phyloP scores from a whole-genome alignment of 495 filamentous ascomycete species.

The Cercophora samala region DNA sequence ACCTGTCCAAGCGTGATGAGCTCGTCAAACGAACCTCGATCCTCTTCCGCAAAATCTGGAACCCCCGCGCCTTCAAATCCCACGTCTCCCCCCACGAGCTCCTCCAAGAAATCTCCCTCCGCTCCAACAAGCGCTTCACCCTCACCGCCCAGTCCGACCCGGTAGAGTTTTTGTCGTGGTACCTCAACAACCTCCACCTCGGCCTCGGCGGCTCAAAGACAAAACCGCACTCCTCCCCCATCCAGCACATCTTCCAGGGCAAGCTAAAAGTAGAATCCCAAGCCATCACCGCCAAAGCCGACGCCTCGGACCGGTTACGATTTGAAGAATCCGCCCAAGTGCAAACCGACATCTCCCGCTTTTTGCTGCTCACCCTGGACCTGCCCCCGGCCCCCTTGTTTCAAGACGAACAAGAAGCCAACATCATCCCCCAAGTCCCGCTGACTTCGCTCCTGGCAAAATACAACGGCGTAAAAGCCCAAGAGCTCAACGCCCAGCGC shows the following conservation, averaged over 20 bases:
- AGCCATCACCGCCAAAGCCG: conserved; percentile 86
- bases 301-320: conserved; percentile 80
- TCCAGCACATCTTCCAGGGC: conserved; percentile 92
- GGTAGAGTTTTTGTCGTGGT: conserved; percentile 95
- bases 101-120: conserved; percentile 86
- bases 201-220: conserved; percentile 85
- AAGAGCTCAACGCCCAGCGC: conserved; percentile 82
- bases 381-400: conserved; percentile 93
- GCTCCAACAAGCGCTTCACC: conserved; percentile 87
- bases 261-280: conserved; percentile 89
- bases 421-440: conserved; percentile 95
- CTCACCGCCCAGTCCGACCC: conserved; percentile 91
- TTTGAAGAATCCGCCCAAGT: conserved; percentile 90
- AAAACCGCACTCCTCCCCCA: conserved; percentile 73
- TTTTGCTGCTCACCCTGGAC: conserved; percentile 88
- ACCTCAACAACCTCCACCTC: conserved; percentile 90
- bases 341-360: conserved; percentile 69
- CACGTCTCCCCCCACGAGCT: conserved; percentile 98
- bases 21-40: conserved; percentile 78
- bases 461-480: conserved; percentile 85
- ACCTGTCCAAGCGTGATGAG: conserved; percentile 55
- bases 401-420: conserved; percentile 82
- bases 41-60: conserved; percentile 96
- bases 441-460: conserved; percentile 86
- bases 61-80: conserved; percentile 90